Conservation (phyloP, 129 eudicot genomes). For the Kitagawia praeruptora region DNA sequence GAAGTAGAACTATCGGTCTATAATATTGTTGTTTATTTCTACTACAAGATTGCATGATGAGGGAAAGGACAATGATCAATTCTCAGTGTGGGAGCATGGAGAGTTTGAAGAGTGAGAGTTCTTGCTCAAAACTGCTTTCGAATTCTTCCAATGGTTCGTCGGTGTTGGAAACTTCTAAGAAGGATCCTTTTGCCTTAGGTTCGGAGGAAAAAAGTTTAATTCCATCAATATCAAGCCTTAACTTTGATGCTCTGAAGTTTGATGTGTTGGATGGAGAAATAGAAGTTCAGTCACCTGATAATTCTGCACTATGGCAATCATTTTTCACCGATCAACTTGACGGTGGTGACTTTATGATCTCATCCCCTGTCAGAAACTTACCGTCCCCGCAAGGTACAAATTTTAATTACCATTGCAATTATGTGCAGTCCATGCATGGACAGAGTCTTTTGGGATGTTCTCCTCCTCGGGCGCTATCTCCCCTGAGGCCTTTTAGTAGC, state of each 20-base stretch:
- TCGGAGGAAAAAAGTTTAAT: slow-evolving; percentile 18
- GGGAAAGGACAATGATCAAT: slow-evolving; percentile 24
- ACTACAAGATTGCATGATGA: background rate
- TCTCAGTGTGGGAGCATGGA: slow-evolving; percentile 31
- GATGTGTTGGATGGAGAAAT: slow-evolving; percentile 32
- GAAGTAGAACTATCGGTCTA: background rate
- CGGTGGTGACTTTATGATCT: slow-evolving; percentile 60
- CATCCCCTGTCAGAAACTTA: slow-evolving; percentile 43
- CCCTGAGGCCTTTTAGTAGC: slow-evolving; percentile 17
- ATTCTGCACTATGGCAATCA: slow-evolving; percentile 50
- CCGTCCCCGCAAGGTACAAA: slow-evolving; percentile 23
- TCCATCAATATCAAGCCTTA: slow-evolving; percentile 27
- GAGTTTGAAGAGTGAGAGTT: slow-evolving; percentile 23
- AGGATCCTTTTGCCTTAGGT: slow-evolving; percentile 16
- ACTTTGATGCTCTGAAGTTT: slow-evolving; percentile 38
- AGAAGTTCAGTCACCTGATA: slow-evolving; percentile 55
- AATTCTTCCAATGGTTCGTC: slow-evolving; percentile 15
- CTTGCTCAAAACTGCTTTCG: slow-evolving; percentile 32
- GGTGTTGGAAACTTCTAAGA: slow-evolving; percentile 9
- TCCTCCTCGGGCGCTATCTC: slow-evolving; percentile 33
- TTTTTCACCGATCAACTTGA: slow-evolving; percentile 52
- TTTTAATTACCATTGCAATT: slow-evolving; percentile 10
- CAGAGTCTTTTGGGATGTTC: slow-evolving; percentile 27
- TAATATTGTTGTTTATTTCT: background rate
- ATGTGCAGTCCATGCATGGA: slow-evolving; percentile 16